Evolutionary conservation across 352 stramenopile species (phyloP).

Genomic region (Plasmopara muralis): DNA sequence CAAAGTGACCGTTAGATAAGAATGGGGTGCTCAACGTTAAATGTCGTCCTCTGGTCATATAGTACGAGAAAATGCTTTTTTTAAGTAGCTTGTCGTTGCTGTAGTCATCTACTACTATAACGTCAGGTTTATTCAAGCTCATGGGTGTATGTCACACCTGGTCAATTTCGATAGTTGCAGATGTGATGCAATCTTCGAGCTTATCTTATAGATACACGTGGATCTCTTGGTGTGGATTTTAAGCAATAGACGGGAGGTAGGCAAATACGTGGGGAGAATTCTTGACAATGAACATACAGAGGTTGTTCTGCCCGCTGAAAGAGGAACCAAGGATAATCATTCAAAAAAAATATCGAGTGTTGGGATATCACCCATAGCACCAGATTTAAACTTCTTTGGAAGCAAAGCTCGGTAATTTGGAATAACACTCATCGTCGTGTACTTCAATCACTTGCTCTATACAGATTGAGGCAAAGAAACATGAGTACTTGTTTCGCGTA

Average conservation of each 20-base stretch:
- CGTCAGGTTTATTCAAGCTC: background rate
- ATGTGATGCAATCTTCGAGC: background rate
- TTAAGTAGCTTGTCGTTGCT: background rate
- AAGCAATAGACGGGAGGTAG: background rate
- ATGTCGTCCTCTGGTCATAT: background rate
- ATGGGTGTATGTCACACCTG: background rate
- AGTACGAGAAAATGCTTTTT: background rate
- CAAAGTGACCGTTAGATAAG: too few relatives aligned
- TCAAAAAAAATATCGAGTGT: background rate
- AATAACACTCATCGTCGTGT: background rate
- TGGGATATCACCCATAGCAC: background rate
- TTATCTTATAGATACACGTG: background rate
- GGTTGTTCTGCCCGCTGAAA: background rate
- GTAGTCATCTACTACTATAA: background rate
- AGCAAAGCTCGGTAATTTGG: background rate
- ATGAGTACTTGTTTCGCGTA: constrained; percentile 1
- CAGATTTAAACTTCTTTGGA: background rate
- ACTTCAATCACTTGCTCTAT: background rate
- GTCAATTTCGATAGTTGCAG: background rate
- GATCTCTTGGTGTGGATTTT: background rate
- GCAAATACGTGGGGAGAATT: background rate
- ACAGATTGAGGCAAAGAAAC: constrained; percentile 2
- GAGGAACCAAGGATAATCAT: background rate
- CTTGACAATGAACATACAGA: background rate
- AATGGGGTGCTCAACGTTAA: background rate